Conservation (phyloP, 192 early-diverging fungal genomes). For the Rhizoclosmatium globosum region DNA sequence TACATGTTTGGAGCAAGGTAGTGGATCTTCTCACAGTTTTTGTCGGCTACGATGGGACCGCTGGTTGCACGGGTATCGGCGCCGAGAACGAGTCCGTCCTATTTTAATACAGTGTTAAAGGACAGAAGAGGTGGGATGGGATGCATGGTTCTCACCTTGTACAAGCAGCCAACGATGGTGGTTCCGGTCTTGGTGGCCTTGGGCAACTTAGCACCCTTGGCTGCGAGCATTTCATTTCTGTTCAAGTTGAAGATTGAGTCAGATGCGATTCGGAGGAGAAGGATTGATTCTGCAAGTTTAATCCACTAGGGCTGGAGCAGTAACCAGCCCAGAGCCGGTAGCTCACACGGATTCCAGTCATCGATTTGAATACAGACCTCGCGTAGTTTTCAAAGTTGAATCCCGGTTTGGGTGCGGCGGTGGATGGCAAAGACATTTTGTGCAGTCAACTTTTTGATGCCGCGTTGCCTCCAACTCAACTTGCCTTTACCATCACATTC, state of each 20-base stretch:
- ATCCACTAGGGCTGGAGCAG: no score
- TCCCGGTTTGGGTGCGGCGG: conserved; percentile 62
- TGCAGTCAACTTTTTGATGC: conserved; percentile 1
- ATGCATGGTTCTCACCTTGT: conserved; percentile 68
- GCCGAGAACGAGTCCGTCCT: conserved; percentile 93
- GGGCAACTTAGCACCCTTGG: conserved; percentile 81
- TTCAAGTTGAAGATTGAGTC: background rate
- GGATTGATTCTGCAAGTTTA: no score
- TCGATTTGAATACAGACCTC: conserved; percentile 56
- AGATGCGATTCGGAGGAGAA: background rate
- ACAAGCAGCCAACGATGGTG: conserved; percentile 94
- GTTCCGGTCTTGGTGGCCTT: conserved; percentile 95
- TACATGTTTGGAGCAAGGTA: conserved; percentile 95
- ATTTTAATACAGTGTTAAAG: background rate
- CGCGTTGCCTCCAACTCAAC: background rate
- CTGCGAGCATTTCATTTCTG: conserved; percentile 79
- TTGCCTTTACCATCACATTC: background rate
- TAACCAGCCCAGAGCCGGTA: background rate
- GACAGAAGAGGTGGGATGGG: background rate
- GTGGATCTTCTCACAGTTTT: conserved; percentile 99
- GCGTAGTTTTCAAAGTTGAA: conserved; percentile 90
- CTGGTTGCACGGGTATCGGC: conserved; percentile 97
- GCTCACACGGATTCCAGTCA: background rate
- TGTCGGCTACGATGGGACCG: conserved; percentile 96
- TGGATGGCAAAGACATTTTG: conserved; percentile 16